These are phyloP conservation scores for Dillenia suffruticosa DNA, from an alignment of 164 flowering plant species.

Conservation along the genomic window DNA sequence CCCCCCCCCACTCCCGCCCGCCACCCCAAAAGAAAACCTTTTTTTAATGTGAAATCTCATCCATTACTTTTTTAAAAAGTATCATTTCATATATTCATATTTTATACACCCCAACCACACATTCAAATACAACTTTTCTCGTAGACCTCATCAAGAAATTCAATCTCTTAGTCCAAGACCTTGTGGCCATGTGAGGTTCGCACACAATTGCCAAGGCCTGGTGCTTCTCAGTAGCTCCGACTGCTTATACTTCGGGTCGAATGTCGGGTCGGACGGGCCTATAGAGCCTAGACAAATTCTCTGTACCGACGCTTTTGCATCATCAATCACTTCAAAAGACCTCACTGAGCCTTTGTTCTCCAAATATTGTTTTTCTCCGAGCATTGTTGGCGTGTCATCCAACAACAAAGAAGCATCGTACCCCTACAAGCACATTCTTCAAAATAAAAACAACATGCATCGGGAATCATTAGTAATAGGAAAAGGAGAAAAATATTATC, in stretches of 20 bases:
- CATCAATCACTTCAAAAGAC: slow-evolving; percentile 81
- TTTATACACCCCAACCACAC: slow-evolving; percentile 74
- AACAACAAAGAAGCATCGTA: slow-evolving; percentile 89
- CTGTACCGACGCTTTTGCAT: slow-evolving; percentile 66
- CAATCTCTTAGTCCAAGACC: slow-evolving; percentile 62
- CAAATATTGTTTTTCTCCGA: slow-evolving; percentile 72
- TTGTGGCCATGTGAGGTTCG: slow-evolving; percentile 91
- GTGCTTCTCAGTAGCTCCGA: slow-evolving; percentile 73
- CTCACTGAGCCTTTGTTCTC: slow-evolving; percentile 83
- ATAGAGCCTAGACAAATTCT: slow-evolving; percentile 23
- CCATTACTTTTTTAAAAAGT: too few species aligned
- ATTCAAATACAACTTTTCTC: slow-evolving; percentile 64
- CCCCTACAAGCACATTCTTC: slow-evolving; percentile 35
- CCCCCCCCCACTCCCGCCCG: too few species aligned
- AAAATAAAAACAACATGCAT: too few species aligned
- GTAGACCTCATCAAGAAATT: slow-evolving; percentile 56
- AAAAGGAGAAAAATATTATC: too few species aligned
- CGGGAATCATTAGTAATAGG: too few species aligned
- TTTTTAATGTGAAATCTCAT: too few species aligned
- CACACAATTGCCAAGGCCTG: slow-evolving; percentile 84
- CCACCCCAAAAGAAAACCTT: too few species aligned
- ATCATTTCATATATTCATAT: too few species aligned
- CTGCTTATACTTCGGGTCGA: too few species aligned
- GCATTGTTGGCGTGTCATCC: slow-evolving; percentile 84
- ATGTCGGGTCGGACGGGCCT: too few species aligned